Percentiles rank a stretch among this genome's conserved stretches.
Conservation (phyloP, 2,329 filamentous ascomycete genomes). For the Pseudopyrenochaeta lycopersici region DNA sequence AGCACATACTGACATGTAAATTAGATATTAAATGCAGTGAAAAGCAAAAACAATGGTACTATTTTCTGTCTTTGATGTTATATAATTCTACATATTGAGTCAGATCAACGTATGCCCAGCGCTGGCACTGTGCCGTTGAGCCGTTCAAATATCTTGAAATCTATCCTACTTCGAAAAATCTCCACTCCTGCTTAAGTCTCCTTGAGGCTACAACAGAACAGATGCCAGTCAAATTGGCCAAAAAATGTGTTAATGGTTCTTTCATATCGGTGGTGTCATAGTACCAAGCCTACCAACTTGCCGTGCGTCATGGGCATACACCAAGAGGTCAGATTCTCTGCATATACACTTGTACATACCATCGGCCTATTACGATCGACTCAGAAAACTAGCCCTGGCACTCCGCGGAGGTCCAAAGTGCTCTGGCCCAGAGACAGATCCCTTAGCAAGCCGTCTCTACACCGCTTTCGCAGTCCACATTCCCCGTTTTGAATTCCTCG, state of each 20-base stretch:
- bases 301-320: no score
- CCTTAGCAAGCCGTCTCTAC: background rate
- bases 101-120: background rate
- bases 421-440: background rate
- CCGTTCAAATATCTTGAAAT: background rate
- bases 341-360: no score
- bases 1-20: background rate
- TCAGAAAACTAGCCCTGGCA: no score
- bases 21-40: background rate
- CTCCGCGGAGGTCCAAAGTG: background rate
- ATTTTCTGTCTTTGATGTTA: background rate
- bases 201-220: no score
- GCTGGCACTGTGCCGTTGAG: background rate
- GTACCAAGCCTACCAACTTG: no score
- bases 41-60: background rate
- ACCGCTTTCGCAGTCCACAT: background rate
- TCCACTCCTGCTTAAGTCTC: background rate
- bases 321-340: no score
- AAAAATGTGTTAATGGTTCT: background rate
- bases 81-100: background rate
- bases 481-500: background rate
- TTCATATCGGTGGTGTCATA: no score
- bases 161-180: background rate
- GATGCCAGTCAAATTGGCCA: no score
- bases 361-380: no score